Conservation (phyloP, 139 green algal species). For the Chlorella sp. region DNA sequence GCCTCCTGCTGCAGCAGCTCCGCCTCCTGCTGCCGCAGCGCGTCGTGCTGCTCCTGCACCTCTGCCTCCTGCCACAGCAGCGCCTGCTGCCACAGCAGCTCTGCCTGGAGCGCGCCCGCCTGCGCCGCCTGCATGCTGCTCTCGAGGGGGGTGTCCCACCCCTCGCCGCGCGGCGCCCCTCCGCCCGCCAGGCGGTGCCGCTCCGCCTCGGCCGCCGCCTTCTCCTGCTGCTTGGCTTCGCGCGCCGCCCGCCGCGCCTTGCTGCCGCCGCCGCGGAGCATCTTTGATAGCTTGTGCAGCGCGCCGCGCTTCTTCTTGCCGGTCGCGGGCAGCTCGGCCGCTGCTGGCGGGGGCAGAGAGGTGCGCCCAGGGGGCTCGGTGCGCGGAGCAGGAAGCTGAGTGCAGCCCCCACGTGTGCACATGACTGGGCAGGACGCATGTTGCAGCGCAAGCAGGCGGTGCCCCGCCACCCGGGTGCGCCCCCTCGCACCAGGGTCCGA, state of each 20-base stretch:
- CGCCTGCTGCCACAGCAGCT: constrained; percentile 9
- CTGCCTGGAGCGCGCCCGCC: constrained; percentile 12
- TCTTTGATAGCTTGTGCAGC: constrained; percentile 37
- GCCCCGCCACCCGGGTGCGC: no score
- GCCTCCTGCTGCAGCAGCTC: background rate
- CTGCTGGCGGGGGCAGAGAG: background rate
- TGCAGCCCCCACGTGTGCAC: no score
- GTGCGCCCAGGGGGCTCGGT: background rate
- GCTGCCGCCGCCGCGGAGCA: constrained; percentile 9
- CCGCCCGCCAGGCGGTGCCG: background rate
- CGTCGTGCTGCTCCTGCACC: background rate
- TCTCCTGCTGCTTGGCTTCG: background rate
- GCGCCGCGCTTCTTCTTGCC: constrained; percentile 14
- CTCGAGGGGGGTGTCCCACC: background rate
- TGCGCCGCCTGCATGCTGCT: constrained; percentile 19
- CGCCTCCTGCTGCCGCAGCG: background rate
- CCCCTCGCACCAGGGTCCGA: constrained; percentile 13
- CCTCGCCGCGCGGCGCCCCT: no score
- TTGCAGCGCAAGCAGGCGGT: no score
- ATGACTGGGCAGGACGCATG: no score
- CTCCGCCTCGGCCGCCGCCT: no score
- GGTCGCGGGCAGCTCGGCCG: background rate
- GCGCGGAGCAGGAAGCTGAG: no score
- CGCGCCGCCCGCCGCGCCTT: background rate
- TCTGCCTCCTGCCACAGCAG: background rate